Conservation (phyloP, 2,329 filamentous ascomycete species). For the Tympanopsis confertula region DNA sequence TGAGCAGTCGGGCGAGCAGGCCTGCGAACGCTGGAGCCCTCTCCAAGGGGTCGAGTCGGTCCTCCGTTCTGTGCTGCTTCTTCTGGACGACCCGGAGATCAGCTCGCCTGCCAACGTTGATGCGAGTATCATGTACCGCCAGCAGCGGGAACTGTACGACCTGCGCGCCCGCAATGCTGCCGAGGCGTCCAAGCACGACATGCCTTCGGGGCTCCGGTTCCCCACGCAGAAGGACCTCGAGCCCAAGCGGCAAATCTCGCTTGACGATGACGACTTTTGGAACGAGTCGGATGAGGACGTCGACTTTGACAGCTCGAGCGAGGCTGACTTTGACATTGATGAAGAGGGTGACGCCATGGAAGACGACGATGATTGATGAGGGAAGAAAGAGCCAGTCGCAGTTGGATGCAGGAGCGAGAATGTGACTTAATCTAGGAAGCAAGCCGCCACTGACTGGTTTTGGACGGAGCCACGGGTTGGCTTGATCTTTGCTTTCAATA, state of each 20-base stretch:
- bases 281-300: conserved; percentile 64
- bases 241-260: conserved; percentile 48
- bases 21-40: conserved; percentile 87
- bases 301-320: conserved; percentile 68
- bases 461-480: neutral
- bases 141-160: conserved; percentile 60
- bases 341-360: neutral
- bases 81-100: conserved; percentile 89
- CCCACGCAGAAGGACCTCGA: conserved; percentile 59
- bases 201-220: conserved; percentile 71
- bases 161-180: conserved; percentile 58
- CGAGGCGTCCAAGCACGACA: conserved; percentile 63
- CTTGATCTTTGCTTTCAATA: neutral
- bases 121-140: conserved; percentile 74
- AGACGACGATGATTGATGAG: neutral
- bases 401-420: neutral
- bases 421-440: too few species aligned
- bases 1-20: conserved; percentile 78
- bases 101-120: conserved; percentile 92
- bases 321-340: conserved; percentile 34
- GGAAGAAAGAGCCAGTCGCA: neutral
- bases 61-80: conserved; percentile 77
- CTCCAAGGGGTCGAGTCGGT: conserved; percentile 91
- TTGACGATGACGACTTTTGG: conserved; percentile 75
- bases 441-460: neutral